Evolutionary conservation across 1,284 basidiomycete genomes (phyloP), one percentile per base, ranked within the genome.

Genomic region (Tilletia setariae): DNA sequence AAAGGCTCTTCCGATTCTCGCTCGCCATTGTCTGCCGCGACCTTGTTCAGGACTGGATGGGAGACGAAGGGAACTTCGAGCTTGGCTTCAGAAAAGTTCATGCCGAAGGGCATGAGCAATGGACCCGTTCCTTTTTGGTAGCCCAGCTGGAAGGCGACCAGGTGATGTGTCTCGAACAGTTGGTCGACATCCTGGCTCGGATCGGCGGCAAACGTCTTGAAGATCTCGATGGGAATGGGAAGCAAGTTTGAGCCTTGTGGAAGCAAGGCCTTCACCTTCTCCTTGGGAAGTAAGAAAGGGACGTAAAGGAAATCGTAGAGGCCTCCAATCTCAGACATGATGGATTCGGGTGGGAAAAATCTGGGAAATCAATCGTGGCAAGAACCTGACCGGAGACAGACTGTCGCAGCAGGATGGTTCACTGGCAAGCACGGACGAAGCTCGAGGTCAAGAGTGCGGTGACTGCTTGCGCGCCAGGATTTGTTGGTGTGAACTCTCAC

Each of bases 1-100:
- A 40, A 61, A 15, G 56, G 28, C 11, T 15, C 11, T 6, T 6
- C 6, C 15, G 21, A 15, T 4, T n/a, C 51, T 13, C 6, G 21
- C 6, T 40, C 35, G 6, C 35, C 35, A 23, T 49, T 19, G 6
- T 49, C 19, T 19, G 46, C 19, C 46, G 46, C 21, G 6, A 16
- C 19, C 19, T 19, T 49, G 46, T 19, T 49, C 7, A 49, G 46
- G 46, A n/a, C 6, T 35, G 64, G 64, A 40, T 65, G 64, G 40
- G 49, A 59, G 56, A 65, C 35, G 43, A 65, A 65, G 19, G 64
- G 64, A 40, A 65, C 28, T 23, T 65, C 64, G 19, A 65, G n/a
- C 64, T 65, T 65, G 32, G 64, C 44, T 30, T 65, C 64, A n/a
- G 32, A 51, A 40, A 65, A 65, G 64, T 65, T 46, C 15, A 49